phyloP scores from a whole-genome alignment of 805 yeast genomes.

The Sugiyamaella valdiviana region DNA sequence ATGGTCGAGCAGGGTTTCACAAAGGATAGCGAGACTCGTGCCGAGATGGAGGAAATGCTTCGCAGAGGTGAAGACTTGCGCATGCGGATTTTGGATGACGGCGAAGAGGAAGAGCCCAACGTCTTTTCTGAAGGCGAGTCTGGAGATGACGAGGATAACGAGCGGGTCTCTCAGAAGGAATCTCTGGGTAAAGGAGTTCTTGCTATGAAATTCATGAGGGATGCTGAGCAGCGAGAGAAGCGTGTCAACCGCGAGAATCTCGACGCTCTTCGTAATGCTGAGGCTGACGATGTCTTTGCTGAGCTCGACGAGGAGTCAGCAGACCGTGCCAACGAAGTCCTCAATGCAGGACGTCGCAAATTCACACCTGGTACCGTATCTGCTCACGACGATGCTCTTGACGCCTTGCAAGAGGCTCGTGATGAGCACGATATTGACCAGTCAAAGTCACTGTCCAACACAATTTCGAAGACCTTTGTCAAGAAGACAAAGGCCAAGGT shows the following conservation, averaged over 20 bases:
- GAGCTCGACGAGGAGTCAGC: conserved; percentile 32
- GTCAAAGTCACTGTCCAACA: conserved; percentile 6
- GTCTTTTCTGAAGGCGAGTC: conserved; percentile 36
- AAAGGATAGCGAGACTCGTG: conserved; percentile 76
- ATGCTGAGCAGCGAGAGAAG: conserved; percentile 68
- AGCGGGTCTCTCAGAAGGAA: conserved; percentile 27
- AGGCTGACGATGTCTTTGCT: conserved; percentile 34
- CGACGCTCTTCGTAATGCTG: conserved; percentile 44
- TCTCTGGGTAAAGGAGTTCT: conserved; percentile 80
- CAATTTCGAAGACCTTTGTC: conserved; percentile 9
- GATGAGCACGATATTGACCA: conserved; percentile 21
- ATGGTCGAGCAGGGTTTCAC: conserved; percentile 87
- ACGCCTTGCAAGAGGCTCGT: conserved; percentile 25
- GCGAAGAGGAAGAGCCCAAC: conserved; percentile 41
- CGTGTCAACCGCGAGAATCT: conserved; percentile 52
- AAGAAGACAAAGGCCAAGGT: conserved; percentile 1
- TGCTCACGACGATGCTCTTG: conserved; percentile 26
- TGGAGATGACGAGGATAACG: conserved; percentile 21
- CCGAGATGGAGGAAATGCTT: conserved; percentile 91
- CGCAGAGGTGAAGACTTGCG: conserved; percentile 76
- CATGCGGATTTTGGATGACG: conserved; percentile 64
- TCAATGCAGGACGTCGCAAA: conserved; percentile 71
- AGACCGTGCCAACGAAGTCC: conserved; percentile 39
- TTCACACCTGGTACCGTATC: conserved; percentile 59
- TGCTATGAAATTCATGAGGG: conserved; percentile 93